Base-by-base conservation (phyloP, 768 basidiomycete genomes). In the Pulveroboletus sp. region DNA sequence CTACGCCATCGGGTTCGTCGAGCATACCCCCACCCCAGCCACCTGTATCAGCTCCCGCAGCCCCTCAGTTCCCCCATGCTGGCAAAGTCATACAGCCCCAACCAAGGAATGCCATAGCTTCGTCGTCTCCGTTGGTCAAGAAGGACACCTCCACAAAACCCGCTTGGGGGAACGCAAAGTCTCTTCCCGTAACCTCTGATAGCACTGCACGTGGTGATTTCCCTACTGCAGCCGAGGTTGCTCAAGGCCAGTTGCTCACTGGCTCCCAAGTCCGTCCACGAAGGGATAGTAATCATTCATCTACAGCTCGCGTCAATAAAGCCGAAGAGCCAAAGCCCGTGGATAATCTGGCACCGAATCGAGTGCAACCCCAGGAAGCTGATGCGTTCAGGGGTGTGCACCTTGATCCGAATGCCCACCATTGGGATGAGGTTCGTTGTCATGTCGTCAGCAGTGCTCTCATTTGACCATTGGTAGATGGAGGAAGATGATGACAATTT, bases 381-480 rank as follows among this genome's bases (percentile, higher is more conserved):
- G 95, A 96, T 66, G 87, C 93, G 0, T 99, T 99, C 70, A 80
- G 93, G 35, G 94, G 94, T 0, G 85, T 92, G 1, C 93, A 98
- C 67, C 72, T 97, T 41, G 86, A 96, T 69, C 90, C 93, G 43
- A 94, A 94, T 59, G 83, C 89, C 3, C 89, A 93, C 63, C 93
- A 97, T 64, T 99, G 96, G 96, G 96, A 97, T 59, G 93, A 96
- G 79, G 94, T 97, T 55, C 54, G 88, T 69, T 36, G 32, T 41
- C 52, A 58, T 53, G 8, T 48, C 49, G 32, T 42, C 21, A 26
- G 42, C 30, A 10, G 46, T 31, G 39, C 14, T 38, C 35, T 49
- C 36, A 2, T 37, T 50, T 55, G 42, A 59, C 47, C 30, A 7
- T 47, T 41, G 32, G 26, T 61, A 91, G 88, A 88, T 91, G 79